phyloP scores from a whole-genome alignment of 371 early-diverging fungal genomes.

The Blastocladiella emersonii region DNA sequence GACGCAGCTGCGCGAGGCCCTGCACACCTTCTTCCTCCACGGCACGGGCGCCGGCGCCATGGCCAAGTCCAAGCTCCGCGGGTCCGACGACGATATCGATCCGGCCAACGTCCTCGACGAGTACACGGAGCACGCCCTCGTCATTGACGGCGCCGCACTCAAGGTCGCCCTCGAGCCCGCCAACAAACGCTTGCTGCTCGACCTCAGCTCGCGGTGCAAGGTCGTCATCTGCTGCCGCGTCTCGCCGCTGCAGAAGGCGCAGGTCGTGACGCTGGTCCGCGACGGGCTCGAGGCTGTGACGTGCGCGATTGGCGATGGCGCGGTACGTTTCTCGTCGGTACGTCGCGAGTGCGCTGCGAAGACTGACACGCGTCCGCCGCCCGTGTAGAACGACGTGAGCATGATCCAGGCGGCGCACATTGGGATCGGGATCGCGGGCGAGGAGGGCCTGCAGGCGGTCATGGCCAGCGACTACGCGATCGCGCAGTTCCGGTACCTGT shows the following conservation, averaged over 20 bases:
- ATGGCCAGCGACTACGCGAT: slow-evolving; percentile 84
- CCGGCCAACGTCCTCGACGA: slow-evolving; percentile 10
- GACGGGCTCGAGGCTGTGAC: slow-evolving; percentile 54
- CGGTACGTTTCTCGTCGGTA: no score
- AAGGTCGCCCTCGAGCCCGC: slow-evolving; percentile 54
- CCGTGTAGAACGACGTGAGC: slow-evolving; percentile 95
- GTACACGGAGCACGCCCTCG: slow-evolving; percentile 37
- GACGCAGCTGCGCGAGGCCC: slow-evolving; percentile 45
- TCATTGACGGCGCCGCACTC: slow-evolving; percentile 84
- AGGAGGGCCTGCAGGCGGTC: slow-evolving; percentile 87
- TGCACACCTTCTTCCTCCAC: slow-evolving; percentile 22
- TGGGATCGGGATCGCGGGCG: slow-evolving; percentile 82
- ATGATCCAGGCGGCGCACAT: slow-evolving; percentile 97
- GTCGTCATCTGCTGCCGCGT: slow-evolving; percentile 80
- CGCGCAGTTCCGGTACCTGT: slow-evolving; percentile 66
- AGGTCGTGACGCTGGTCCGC: slow-evolving; percentile 57
- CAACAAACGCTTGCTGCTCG: slow-evolving; percentile 25
- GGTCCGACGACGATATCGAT: background rate
- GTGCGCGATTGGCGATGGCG: slow-evolving; percentile 72
- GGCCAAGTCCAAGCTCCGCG: slow-evolving; percentile 7
- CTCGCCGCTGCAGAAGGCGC: slow-evolving; percentile 78
- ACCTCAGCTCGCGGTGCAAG: slow-evolving; percentile 49
- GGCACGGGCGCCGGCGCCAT: slow-evolving; percentile 14
- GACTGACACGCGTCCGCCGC: no score
- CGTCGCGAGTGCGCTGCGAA: no score